Evolutionary conservation across 2,329 filamentous ascomycete genomes (phyloP), one percentile per base, ranked within the genome.

Genomic region (Arthrinium puccinioides): DNA sequence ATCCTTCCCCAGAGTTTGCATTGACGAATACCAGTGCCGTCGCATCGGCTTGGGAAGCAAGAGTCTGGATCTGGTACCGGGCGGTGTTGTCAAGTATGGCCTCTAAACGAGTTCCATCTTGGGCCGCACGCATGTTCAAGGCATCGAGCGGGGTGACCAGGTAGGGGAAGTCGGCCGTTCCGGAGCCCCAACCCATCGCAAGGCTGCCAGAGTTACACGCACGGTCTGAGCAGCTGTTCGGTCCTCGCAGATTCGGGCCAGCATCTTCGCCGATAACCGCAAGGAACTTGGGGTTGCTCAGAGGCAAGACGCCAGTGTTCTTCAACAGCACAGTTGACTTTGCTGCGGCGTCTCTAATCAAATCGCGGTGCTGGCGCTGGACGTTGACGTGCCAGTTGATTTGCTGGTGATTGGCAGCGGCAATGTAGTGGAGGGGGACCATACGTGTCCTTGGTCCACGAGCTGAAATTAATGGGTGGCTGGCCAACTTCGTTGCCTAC

Each of bases 21-120:
- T 95, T 95, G 53, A 86, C 89, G 51, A 97, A 97, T 9, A 96
- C 88, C 28, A 98, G 74, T 45, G 89, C 69, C 1, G 81, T 79
- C 11, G 77, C 79, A 40, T 79, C 66, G n/a, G 74, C 69, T 48
- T 84, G 72, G 8, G 64, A 64, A 10, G 84, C 64, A 2, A 94
- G 59, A 1, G 58, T 66, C 47, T 78, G 61, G 32, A 80, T 80
- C 54, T 85, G 56, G 62, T 67, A 55, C 69, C 81, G 51, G 59
- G 77, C 63, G 50, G 78, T 74, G 63, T 81, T 82, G 59, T 79
- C 69, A 9, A 84, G 67, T 43, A 87, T 69, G 51, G 82, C 80
- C 60, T 85, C 82, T 43, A 82, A 72, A 4, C 67, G 63, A 7
- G 69, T 66, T 26, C 69, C 70, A 23, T 84, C 81, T 16, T 70